Percentiles rank a stretch among this genome's conserved stretches.
These are phyloP conservation scores for Talaromyces piceae DNA, from an alignment of 2,329 filamentous ascomycete genomes.

Conservation along the genomic window DNA sequence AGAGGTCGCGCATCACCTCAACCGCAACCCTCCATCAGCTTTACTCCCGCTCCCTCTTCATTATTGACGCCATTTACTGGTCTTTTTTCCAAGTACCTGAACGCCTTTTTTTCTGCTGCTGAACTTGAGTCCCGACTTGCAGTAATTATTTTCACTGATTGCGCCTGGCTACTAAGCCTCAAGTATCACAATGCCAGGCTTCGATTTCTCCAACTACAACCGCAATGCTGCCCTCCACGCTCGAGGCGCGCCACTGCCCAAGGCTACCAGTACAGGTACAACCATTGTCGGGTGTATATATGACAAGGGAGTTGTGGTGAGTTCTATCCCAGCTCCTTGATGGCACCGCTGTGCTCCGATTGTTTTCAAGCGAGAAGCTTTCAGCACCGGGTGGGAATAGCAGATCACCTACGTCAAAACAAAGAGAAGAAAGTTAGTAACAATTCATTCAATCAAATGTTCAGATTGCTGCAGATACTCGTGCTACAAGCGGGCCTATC, in stretches of 20 bases:
- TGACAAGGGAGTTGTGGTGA: constrained; percentile 87
- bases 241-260: constrained; percentile 86
- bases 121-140: background rate
- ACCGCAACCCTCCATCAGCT: constrained; percentile 25
- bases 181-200: constrained; percentile 70
- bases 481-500: constrained; percentile 94
- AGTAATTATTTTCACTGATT: background rate
- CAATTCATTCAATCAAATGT: constrained; percentile 8
- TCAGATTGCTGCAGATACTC: constrained; percentile 93
- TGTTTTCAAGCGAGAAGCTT: background rate
- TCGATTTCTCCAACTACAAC: constrained; percentile 99
- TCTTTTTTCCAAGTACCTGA: background rate
- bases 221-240: constrained; percentile 95
- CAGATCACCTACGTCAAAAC: background rate
- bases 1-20: constrained; percentile 27
- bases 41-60: constrained; percentile 19
- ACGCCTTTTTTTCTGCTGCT: background rate
- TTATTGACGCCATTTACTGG: constrained; percentile 25
- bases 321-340: constrained; percentile 34
- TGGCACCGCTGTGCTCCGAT: constrained; percentile 1
- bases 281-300: constrained; percentile 98
- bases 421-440: background rate
- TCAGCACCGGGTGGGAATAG: background rate
- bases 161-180: constrained; percentile 11
- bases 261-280: constrained; percentile 96